phyloP scores from a whole-genome alignment of 768 basidiomycete species.

The Tricholomella constricta region DNA sequence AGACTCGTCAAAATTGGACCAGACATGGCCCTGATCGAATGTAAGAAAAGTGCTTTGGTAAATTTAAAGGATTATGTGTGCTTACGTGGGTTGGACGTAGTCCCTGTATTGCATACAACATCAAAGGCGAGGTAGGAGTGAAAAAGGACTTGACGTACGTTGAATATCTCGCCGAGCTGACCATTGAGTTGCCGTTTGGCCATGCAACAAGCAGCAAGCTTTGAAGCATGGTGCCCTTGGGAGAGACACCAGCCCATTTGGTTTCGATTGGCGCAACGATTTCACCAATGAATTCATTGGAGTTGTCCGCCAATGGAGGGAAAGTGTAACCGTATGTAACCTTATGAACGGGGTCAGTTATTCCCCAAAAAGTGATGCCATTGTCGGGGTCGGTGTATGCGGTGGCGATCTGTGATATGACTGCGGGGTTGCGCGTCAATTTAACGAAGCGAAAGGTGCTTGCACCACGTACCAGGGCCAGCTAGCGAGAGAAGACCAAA shows the following conservation, averaged over 20 bases:
- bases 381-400: slow-evolving; percentile 55
- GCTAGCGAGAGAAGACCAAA: slow-evolving; percentile 41
- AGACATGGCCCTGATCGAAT: slow-evolving; percentile 36
- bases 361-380: slow-evolving; percentile 54
- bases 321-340: slow-evolving; percentile 55
- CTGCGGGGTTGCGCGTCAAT: slow-evolving; percentile 23
- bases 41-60: neutral
- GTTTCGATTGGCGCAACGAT: slow-evolving; percentile 56
- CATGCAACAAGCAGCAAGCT: slow-evolving; percentile 62
- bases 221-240: slow-evolving; percentile 56
- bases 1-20: slow-evolving; percentile 57
- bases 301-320: slow-evolving; percentile 44
- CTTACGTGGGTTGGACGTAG: slow-evolving; percentile 54
- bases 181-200: slow-evolving; percentile 55
- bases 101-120: slow-evolving; percentile 32
- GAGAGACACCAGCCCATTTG: slow-evolving; percentile 58
- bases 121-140: neutral
- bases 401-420: slow-evolving; percentile 44
- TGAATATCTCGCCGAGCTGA: slow-evolving; percentile 53
- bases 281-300: slow-evolving; percentile 63
- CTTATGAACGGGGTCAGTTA: slow-evolving; percentile 41
- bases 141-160: slow-evolving; percentile 40
- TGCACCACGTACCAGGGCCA: slow-evolving; percentile 37
- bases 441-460: neutral
- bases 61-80: neutral